phyloP scores from a whole-genome alignment of 2,329 filamentous ascomycete genomes.

The Gaeumannomyces tritici region DNA sequence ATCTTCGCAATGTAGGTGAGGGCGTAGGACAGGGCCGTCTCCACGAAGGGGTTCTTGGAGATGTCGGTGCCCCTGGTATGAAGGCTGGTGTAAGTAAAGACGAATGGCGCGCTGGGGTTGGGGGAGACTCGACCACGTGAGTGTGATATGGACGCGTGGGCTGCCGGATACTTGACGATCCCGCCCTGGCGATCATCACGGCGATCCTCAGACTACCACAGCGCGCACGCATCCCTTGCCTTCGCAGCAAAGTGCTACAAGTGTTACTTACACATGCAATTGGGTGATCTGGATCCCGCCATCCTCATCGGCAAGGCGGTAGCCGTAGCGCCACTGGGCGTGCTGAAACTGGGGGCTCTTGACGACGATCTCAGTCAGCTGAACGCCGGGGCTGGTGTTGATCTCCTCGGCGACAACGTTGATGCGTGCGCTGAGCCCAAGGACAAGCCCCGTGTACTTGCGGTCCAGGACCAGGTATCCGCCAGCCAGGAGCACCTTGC shows the following conservation, averaged over 20 bases:
- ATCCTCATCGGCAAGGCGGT: slow-evolving; percentile 56
- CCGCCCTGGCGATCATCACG: not conserved
- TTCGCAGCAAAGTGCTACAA: not conserved
- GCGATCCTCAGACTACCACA: not conserved
- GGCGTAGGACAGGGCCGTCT: slow-evolving; percentile 80
- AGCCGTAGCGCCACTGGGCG: slow-evolving; percentile 81
- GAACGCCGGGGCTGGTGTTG: slow-evolving; percentile 51
- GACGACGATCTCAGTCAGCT: slow-evolving; percentile 67
- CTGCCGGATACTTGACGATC: not conserved
- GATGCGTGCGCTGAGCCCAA: slow-evolving; percentile 59
- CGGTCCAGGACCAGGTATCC: slow-evolving; percentile 93
- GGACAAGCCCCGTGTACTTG: slow-evolving; percentile 66
- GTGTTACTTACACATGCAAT: slow-evolving; percentile 58
- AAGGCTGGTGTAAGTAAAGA: not conserved
- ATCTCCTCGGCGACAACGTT: slow-evolving; percentile 52
- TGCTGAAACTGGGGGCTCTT: slow-evolving; percentile 84
- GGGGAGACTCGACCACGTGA: not conserved
- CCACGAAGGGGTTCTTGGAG: slow-evolving; percentile 71
- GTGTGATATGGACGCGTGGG: not conserved
- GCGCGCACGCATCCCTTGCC: not conserved
- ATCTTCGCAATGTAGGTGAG: slow-evolving; percentile 65
- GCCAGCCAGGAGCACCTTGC: slow-evolving; percentile 90
- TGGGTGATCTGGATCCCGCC: slow-evolving; percentile 79
- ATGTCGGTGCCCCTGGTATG: slow-evolving; percentile 31
- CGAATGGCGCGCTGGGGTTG: not conserved